Evolutionary conservation across 2,329 filamentous ascomycete genomes (phyloP).

Genomic region (Atkinsonella hypoxylon): DNA sequence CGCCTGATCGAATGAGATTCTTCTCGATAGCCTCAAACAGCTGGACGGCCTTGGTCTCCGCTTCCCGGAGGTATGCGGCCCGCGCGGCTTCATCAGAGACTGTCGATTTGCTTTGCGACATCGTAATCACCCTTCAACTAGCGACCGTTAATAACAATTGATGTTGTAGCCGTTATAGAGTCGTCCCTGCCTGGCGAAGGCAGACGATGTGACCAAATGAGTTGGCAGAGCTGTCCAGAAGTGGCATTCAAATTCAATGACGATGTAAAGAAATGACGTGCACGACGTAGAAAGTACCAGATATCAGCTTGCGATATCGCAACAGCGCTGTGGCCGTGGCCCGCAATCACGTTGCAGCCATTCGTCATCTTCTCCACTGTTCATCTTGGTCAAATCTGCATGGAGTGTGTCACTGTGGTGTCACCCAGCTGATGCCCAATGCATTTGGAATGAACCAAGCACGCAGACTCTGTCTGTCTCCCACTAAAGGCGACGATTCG

Average conservation of each 20-base stretch:
- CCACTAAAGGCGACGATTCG: no score
- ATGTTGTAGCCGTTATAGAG: neutral
- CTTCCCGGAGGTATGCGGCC: slow-evolving; percentile 23
- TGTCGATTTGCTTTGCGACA: neutral
- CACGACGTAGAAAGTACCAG: neutral
- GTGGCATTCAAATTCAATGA: neutral
- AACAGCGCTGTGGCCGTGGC: no score
- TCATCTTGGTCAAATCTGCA: neutral
- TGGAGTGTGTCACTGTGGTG: neutral
- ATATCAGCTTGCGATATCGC: neutral
- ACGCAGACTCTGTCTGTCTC: no score
- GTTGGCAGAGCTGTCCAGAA: no score
- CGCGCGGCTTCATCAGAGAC: slow-evolving; percentile 1
- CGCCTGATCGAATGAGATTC: slow-evolving; percentile 32
- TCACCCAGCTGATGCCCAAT: no score
- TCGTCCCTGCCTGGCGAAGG: no score
- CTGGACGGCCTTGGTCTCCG: slow-evolving; percentile 30
- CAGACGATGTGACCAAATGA: no score
- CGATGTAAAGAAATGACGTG: neutral
- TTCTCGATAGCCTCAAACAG: slow-evolving; percentile 36
- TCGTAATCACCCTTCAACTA: neutral
- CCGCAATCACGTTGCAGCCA: neutral
- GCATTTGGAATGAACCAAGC: no score
- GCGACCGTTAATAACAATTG: neutral
- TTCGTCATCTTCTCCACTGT: neutral